A percentile compares a stretch with the other conserved stretches of the same genome.
These are phyloP conservation scores for Achlya hypogyna DNA, from an alignment of 352 stramenopile genomes.

Conservation along the genomic window DNA sequence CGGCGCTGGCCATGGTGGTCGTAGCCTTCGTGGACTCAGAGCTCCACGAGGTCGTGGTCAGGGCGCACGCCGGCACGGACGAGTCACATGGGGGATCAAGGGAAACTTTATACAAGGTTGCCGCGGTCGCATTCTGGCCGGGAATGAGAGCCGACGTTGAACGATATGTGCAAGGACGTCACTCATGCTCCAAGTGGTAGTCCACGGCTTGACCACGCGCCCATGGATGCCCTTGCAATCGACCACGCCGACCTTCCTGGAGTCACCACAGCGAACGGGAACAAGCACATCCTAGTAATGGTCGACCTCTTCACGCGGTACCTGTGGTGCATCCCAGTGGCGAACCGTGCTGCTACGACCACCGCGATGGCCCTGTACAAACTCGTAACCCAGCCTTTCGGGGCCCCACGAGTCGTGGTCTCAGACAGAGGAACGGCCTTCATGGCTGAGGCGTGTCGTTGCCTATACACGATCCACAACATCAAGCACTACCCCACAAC, in stretches of 20 bases:
- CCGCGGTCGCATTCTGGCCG: neutral
- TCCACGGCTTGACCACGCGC: neutral
- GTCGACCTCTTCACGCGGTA: neutral
- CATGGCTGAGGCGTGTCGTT: no score
- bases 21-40: neutral
- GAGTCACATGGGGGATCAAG: no score
- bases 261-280: neutral
- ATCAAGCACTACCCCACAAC: no score
- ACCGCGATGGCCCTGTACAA: neutral
- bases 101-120: neutral
- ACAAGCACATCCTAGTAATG: neutral
- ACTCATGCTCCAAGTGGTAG: neutral
- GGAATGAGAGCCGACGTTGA: neutral
- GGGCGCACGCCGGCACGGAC: neutral
- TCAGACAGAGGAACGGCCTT: no score
- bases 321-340: neutral
- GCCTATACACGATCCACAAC: no score
- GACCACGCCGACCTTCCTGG: neutral
- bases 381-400: no score
- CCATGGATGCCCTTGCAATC: neutral
- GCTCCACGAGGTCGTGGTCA: neutral
- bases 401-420: no score
- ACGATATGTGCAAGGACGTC: neutral
- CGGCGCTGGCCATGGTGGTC: neutral
- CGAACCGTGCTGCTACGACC: neutral